phyloP scores from a whole-genome alignment of 2,329 filamentous ascomycete species.

The Colletotrichum paranaense region DNA sequence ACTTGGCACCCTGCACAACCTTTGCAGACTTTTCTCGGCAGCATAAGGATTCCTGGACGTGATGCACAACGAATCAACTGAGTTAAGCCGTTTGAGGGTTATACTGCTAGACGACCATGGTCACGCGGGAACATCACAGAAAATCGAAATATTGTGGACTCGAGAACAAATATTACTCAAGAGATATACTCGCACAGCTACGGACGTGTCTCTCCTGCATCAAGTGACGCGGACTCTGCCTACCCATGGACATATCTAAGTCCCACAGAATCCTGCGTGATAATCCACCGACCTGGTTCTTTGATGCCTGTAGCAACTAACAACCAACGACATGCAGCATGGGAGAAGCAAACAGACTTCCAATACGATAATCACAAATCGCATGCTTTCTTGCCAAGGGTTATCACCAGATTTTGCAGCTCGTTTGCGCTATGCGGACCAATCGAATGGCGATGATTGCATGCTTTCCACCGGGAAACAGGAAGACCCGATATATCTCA shows the following conservation, averaged over 20 bases:
- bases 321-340: background rate
- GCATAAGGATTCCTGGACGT: too few relatives aligned
- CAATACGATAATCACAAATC: background rate
- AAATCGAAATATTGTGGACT: too few relatives aligned
- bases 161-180: too few relatives aligned
- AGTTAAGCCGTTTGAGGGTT: too few relatives aligned
- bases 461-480: background rate
- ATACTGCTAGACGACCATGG: too few relatives aligned
- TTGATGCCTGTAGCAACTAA: background rate
- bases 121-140: too few relatives aligned
- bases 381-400: background rate
- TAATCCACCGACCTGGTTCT: background rate
- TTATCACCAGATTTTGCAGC: background rate
- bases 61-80: too few relatives aligned
- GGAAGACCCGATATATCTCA: background rate
- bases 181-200: too few relatives aligned
- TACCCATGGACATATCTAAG: background rate
- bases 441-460: background rate
- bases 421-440: background rate
- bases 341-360: background rate
- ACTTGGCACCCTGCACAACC: background rate
- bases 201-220: too few relatives aligned
- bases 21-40: too few relatives aligned
- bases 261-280: background rate
- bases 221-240: too few relatives aligned